Evolutionary conservation across 2,329 filamentous ascomycete species (phyloP).

Genomic region (Claviceps purpurea): DNA sequence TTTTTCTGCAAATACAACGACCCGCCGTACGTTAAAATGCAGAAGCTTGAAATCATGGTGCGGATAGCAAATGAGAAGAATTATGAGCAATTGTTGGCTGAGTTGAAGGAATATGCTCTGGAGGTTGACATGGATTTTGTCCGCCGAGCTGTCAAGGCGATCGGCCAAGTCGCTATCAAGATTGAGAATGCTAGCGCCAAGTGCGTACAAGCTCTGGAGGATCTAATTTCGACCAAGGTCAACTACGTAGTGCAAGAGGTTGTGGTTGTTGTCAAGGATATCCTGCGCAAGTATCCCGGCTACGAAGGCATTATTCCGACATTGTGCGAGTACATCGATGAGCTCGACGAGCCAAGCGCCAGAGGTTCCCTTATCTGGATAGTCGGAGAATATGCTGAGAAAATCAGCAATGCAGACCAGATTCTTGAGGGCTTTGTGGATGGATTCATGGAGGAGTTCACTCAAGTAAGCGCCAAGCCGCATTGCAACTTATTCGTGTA

Average conservation of each 20-base stretch:
- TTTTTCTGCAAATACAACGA: conserved; percentile 99
- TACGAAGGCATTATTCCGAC: conserved; percentile 97
- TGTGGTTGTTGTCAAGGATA: conserved; percentile 98
- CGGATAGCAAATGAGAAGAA: conserved; percentile 96
- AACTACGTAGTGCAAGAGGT: conserved; percentile 99
- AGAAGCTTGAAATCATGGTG: conserved; percentile 98
- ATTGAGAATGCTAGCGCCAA: conserved; percentile 91
- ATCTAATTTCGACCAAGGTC: conserved; percentile 93
- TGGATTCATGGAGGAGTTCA: conserved; percentile 90
- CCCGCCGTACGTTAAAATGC: conserved; percentile 90
- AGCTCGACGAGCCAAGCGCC: conserved; percentile 86
- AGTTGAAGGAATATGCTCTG: conserved; percentile 92
- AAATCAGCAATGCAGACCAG: conserved; percentile 96
- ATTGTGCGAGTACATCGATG: conserved; percentile 91
- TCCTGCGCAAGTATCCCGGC: conserved; percentile 91
- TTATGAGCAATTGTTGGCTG: conserved; percentile 84
- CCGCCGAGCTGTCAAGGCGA: conserved; percentile 82
- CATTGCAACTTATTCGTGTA: background rate
- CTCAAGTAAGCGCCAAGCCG: conserved; percentile 45
- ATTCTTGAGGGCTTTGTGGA: conserved; percentile 88
- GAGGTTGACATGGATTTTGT: conserved; percentile 99
- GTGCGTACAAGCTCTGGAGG: conserved; percentile 85
- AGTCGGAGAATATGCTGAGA: conserved; percentile 96
- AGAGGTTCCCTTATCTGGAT: conserved; percentile 94
- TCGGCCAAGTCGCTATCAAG: conserved; percentile 97